Percentiles rank a stretch among this genome's conserved stretches.
phyloP scores from a whole-genome alignment of 2,329 filamentous ascomycete genomes.

The Ceratocystis albifundus region DNA sequence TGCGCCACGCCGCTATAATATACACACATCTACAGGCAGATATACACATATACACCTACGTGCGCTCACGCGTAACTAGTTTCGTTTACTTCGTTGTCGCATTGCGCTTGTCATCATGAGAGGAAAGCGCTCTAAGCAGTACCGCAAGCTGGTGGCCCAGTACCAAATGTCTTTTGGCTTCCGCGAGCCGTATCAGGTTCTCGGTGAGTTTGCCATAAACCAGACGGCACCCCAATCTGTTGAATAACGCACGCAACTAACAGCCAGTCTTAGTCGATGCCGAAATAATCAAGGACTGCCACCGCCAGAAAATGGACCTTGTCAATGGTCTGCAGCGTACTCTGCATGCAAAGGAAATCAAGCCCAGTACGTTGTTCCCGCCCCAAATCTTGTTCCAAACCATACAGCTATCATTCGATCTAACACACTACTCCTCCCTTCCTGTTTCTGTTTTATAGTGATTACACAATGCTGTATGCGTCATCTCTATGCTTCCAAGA shows the following conservation, averaged over 20 bases:
- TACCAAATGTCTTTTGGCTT: constrained; percentile 82
- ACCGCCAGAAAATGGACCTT: constrained; percentile 83
- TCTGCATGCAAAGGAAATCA: constrained; percentile 67
- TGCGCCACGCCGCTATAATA: neutral
- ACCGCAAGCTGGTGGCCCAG: constrained; percentile 80
- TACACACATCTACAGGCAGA: neutral
- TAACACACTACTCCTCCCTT: constrained; percentile 17
- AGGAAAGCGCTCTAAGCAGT: constrained; percentile 44
- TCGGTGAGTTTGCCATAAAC: constrained; percentile 40
- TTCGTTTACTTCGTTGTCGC: neutral
- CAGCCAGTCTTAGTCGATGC: constrained; percentile 52
- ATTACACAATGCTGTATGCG: constrained; percentile 73
- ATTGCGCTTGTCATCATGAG: constrained; percentile 32
- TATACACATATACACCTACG: neutral
- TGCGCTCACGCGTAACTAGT: neutral
- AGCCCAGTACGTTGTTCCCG: constrained; percentile 50
- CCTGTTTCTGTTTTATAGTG: constrained; percentile 40
- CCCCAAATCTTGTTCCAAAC: neutral
- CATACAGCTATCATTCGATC: constrained; percentile 19
- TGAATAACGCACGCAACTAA: constrained; percentile 13
- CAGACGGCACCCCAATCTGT: constrained; percentile 4
- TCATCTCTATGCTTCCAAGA: constrained; percentile 57
- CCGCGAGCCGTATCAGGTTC: constrained; percentile 84
- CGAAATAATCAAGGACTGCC: constrained; percentile 69
- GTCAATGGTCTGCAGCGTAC: constrained; percentile 63